Base-by-base conservation (phyloP, 176 grass and related monocot genomes). In the Musa troglodytarum region DNA sequence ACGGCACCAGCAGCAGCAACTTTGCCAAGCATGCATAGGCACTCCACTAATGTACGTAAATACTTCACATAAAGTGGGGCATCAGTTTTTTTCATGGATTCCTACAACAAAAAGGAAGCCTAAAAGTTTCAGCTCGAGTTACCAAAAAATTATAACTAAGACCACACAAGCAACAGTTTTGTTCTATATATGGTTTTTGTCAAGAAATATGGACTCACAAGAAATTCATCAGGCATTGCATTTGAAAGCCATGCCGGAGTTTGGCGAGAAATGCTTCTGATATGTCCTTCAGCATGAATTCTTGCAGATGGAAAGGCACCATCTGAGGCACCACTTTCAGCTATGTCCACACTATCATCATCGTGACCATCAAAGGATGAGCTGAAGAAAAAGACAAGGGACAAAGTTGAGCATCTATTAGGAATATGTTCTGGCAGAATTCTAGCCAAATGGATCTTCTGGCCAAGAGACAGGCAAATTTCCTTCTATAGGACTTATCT, bases 11-110 rank as follows among this genome's bases (percentile, higher is more conserved):
- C 95, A 87, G 95, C 95, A 70, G 95, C 95, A 82, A 99, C 84
- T 88, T 99, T 99, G 85, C 81, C 84, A 84, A 99, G 95, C 95
- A 99, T 93, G 76, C 82, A 99, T 77, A 99, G 90, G 78, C 95
- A 93, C 54, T 99, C 88, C 53, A 94, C 95, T 80, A 99, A 81
- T 75, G 95, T 99, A 86, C 43, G 89, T 55, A 93, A 82, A 82
- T 94, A 99, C 87, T 99, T 99, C 75, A 91, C 88, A 76, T 69
- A 79, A 50, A 91, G 68, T 14, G 90, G 70, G 51, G 53, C 58
- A 69, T 99, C 86, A 69, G 80, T 53, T 82, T 99, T 99, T 78
- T 56, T 94, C 64, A 89, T 86, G 83, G 83, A 91, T 91, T 99
- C 95, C 95, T 98, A 81, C 80, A 85, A 73, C 52, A 79, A 70